A percentile compares a stretch with the other conserved stretches of the same genome.
Evolutionary conservation across 2,329 filamentous ascomycete genomes (phyloP).

Genomic region (Aspergillus costaricaensis): DNA sequence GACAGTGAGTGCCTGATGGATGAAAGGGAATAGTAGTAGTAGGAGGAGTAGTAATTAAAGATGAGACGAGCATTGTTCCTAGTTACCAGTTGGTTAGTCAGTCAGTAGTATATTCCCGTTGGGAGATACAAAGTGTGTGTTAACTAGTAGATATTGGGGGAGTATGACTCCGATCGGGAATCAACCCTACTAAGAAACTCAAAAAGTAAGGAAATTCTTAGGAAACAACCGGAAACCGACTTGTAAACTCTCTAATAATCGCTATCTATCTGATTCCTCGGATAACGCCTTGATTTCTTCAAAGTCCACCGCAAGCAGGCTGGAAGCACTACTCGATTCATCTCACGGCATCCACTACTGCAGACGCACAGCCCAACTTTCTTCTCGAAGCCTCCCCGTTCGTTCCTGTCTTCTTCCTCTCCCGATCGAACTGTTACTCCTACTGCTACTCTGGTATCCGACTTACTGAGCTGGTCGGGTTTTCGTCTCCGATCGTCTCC

Average conservation of each 20-base stretch:
- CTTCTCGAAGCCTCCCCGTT: constrained; percentile 25
- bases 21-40: not conserved
- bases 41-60: not conserved
- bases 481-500: not conserved
- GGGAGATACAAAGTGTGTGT: no score
- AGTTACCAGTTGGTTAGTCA: no score
- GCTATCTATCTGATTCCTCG: not conserved
- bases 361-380: constrained; percentile 25
- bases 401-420: not conserved
- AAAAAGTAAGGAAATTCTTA: no score
- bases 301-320: not conserved
- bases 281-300: not conserved
- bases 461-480: not conserved
- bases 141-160: not conserved
- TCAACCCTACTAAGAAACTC: not conserved
- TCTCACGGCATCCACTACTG: constrained; percentile 16
- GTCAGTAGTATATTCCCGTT: no score
- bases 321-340: constrained; percentile 5
- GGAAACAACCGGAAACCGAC: no score
- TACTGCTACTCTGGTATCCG: constrained; percentile 4
- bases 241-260: no score
- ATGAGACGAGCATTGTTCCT: not conserved
- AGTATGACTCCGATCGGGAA: not conserved
- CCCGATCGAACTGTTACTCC: not conserved
- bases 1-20: constrained; percentile 28